Evolutionary conservation across 2,329 filamentous ascomycete species (phyloP), one percentile per base, ranked within the genome.

Genomic region (Microsporum canis): DNA sequence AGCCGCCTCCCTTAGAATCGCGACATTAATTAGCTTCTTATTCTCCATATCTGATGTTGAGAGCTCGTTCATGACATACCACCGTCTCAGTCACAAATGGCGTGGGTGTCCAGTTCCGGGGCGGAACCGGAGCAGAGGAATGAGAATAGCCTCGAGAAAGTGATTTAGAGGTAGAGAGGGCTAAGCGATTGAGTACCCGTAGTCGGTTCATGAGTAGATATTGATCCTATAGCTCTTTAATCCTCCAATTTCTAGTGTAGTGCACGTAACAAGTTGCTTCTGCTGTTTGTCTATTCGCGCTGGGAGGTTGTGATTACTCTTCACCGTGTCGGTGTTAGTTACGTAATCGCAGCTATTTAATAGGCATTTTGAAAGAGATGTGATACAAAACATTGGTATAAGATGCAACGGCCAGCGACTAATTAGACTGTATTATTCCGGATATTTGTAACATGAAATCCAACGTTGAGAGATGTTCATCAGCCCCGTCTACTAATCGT

Each of bases 381-480:
- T 43, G 39, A n/a, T 43, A 43, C 7, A 43, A 43, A 23, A 23
- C 17, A 23, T n/a, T n/a, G 17, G 39, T 53, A 6, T 33, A n/a
- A 3, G 2, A n/a, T 29, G 51, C 10, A 29, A 17, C 29, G 23
- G 45, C 10, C 12, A 33, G 17, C 10, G 1, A 29, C 39, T 43
- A 57, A 36, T n/a, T 39, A n/a, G 55, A 29, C 12, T 57, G n/a
- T 57, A 57, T 57, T 57, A 57, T 57, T 34, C 82, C 83, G 0
- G 89, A 89, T 76, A 96, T 88, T 69, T 89, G 85, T 70, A 97
- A 79, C 5, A 88, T 82, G 65, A 97, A 72, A 73, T 99, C 92
- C 36, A 99, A 77, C 62, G 97, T 88, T 0, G 89, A 90, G 29
- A 99, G 78, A 72, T 99, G 92, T 76, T 99, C 94, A 71, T 99